phyloP scores from a whole-genome alignment of 140 eudicot species.

The Anethum foeniculum region DNA sequence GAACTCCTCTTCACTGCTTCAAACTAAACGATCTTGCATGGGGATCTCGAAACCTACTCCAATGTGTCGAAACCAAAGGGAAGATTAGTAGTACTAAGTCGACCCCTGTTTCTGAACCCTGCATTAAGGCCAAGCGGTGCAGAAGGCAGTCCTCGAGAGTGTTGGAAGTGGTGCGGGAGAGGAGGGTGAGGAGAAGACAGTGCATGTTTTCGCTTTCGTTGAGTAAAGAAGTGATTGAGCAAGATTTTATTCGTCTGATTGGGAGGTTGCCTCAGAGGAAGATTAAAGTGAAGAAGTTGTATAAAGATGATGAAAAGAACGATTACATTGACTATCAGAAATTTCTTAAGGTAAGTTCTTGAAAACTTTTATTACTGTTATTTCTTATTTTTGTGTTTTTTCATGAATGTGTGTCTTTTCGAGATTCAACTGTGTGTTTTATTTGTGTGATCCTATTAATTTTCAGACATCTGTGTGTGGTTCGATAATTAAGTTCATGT shows the following conservation, averaged over 20 bases:
- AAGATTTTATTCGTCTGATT: slow-evolving; percentile 14
- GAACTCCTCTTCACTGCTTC: slow-evolving; percentile 27
- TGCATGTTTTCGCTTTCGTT: slow-evolving; percentile 19
- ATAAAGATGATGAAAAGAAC: neutral
- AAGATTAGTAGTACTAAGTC: neutral
- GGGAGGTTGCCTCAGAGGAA: slow-evolving; percentile 18
- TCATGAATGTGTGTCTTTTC: no score
- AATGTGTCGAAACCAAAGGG: neutral
- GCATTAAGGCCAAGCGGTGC: neutral
- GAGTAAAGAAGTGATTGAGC: slow-evolving; percentile 19
- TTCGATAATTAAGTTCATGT: no score
- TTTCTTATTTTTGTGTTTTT: no score
- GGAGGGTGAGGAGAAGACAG: slow-evolving; percentile 9
- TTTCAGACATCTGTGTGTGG: no score
- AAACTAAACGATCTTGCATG: slow-evolving; percentile 17
- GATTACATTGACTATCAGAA: neutral
- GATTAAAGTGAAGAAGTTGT: neutral
- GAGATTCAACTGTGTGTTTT: no score
- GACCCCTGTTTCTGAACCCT: neutral
- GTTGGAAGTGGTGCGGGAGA: slow-evolving; percentile 1
- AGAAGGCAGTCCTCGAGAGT: neutral
- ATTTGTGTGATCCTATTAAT: no score
- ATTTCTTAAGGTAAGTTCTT: slow-evolving; percentile 19
- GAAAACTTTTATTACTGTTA: no score
- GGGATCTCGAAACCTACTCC: slow-evolving; percentile 23